phyloP scores from a whole-genome alignment of 129 eudicot genomes.

The Deinandra increscens region DNA sequence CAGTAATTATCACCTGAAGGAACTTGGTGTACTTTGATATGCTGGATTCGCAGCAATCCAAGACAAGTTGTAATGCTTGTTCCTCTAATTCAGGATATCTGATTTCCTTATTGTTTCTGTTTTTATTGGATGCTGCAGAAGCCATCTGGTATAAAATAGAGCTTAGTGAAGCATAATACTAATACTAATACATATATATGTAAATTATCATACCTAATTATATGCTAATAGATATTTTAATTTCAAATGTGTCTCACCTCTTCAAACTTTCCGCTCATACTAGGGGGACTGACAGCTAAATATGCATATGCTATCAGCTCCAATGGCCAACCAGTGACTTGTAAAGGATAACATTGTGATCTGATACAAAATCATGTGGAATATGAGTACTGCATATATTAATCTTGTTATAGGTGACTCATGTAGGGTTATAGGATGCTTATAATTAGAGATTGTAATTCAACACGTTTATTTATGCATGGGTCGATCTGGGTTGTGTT shows the following conservation, averaged over 20 bases:
- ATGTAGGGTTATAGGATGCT: not conserved
- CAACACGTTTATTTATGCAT: not conserved
- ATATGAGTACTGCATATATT: not conserved
- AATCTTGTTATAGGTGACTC: not conserved
- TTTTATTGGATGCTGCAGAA: conserved; percentile 79
- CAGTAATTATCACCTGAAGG: conserved; percentile 60
- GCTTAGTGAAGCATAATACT: conserved; percentile 4
- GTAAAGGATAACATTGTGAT: conserved; percentile 78
- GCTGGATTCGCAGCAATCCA: conserved; percentile 86
- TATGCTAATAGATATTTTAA: not conserved
- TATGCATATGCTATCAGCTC: conserved; percentile 93
- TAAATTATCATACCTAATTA: not conserved
- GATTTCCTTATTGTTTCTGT: conserved; percentile 45
- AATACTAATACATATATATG: not conserved
- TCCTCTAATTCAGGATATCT: conserved; percentile 80
- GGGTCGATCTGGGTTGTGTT: not conserved
- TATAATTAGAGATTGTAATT: not conserved
- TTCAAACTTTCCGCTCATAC: conserved; percentile 65
- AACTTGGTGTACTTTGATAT: conserved; percentile 86
- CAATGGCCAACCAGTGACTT: conserved; percentile 90
- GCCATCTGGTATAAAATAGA: conserved; percentile 63
- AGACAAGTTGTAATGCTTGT: conserved; percentile 68
- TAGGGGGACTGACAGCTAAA: conserved; percentile 84
- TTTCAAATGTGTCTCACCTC: conserved; percentile 40
- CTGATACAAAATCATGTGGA: conserved; percentile 35